Conservation (phyloP, 768 basidiomycete species). For the Termitomyces sp. region DNA sequence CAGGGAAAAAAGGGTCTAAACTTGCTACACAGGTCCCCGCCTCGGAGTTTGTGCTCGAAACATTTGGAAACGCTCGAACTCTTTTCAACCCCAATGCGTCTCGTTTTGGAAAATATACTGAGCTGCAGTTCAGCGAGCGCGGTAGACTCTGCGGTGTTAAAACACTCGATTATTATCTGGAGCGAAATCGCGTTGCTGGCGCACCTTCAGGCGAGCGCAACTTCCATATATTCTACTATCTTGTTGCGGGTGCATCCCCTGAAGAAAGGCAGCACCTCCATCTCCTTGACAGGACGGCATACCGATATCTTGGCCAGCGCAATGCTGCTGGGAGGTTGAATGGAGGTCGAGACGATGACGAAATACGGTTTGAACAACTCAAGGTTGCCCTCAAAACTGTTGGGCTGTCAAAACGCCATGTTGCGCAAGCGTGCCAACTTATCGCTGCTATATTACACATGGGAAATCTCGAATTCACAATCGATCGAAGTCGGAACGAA, state of each 20-base stretch:
- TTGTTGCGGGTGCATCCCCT: slow-evolving; percentile 81
- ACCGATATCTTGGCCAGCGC: slow-evolving; percentile 82
- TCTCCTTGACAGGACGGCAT: slow-evolving; percentile 72
- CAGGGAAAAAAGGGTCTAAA: slow-evolving; percentile 93
- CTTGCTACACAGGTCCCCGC: slow-evolving; percentile 83
- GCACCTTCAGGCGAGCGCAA: slow-evolving; percentile 91
- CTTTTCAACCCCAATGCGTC: slow-evolving; percentile 94
- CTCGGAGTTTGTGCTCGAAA: slow-evolving; percentile 91
- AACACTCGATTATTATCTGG: slow-evolving; percentile 95
- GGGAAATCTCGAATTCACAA: slow-evolving; percentile 89
- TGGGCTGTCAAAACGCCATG: slow-evolving; percentile 89
- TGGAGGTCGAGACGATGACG: slow-evolving; percentile 69
- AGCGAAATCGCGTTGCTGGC: slow-evolving; percentile 82
- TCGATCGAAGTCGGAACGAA: slow-evolving; percentile 78
- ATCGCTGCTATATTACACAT: slow-evolving; percentile 94
- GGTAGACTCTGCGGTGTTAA: slow-evolving; percentile 87
- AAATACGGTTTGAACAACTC: slow-evolving; percentile 86
- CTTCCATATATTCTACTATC: slow-evolving; percentile 97
- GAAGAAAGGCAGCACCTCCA: slow-evolving; percentile 90
- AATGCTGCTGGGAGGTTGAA: slow-evolving; percentile 36
- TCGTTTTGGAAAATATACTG: slow-evolving; percentile 96
- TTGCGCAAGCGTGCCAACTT: slow-evolving; percentile 93
- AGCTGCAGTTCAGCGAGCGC: slow-evolving; percentile 92
- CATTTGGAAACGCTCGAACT: slow-evolving; percentile 90
- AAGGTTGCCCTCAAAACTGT: slow-evolving; percentile 91